These are phyloP conservation scores for Tricholoma hemisulphureum DNA, from an alignment of 768 basidiomycete species.

Conservation along the genomic window DNA sequence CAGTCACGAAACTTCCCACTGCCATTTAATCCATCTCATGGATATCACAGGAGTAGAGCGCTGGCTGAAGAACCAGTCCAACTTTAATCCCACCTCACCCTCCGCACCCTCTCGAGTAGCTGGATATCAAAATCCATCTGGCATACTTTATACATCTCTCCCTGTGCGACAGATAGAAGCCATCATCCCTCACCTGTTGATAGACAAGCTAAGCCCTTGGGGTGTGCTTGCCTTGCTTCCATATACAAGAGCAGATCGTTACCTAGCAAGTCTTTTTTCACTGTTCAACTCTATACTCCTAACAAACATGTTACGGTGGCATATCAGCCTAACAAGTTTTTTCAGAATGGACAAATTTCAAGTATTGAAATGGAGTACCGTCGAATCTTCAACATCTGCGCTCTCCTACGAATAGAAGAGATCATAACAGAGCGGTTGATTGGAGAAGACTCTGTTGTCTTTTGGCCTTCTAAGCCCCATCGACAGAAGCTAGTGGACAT, in stretches of 20 bases:
- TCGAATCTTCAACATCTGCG: background rate
- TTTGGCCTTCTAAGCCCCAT: background rate
- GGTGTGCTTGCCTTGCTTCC: background rate
- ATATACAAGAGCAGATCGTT: background rate
- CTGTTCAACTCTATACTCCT: background rate
- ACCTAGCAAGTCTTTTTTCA: background rate
- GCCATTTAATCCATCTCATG: background rate
- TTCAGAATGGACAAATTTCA: background rate
- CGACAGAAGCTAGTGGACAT: background rate
- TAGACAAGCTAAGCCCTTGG: background rate
- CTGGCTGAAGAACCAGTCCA: no score
- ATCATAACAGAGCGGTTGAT: background rate
- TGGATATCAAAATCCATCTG: background rate
- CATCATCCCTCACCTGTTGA: background rate
- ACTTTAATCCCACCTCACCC: background rate
- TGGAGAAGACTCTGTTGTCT: background rate
- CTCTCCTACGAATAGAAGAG: background rate
- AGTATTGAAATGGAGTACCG: background rate
- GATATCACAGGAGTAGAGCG: background rate
- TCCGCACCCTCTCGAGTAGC: background rate
- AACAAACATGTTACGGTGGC: background rate
- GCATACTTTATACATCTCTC: background rate
- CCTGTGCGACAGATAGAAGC: background rate
- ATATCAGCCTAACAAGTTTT: background rate
- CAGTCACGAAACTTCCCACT: no score